A percentile compares a stretch with the other conserved stretches of the same genome.
Evolutionary conservation across 768 basidiomycete species (phyloP).

Genomic region (Gloeopeniophorella convolvens): DNA sequence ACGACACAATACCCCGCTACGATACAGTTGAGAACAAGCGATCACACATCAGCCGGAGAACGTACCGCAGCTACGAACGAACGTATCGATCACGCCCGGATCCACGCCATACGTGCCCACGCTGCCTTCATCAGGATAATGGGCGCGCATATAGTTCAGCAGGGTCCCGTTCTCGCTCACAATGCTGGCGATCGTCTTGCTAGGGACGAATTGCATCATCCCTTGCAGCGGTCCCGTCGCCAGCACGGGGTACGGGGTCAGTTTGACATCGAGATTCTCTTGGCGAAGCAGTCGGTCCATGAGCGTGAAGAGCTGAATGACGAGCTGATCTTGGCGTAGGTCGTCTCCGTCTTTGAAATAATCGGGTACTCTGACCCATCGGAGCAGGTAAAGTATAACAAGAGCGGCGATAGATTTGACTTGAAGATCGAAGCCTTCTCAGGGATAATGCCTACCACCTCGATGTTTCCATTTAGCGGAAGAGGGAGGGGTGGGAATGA

Average conservation of each 20-base stretch:
- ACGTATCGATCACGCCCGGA: conserved; percentile 90
- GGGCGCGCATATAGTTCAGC: conserved; percentile 79
- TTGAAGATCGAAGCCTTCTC: conserved; percentile 97
- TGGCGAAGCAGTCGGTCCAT: conserved; percentile 93
- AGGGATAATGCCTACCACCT: conserved; percentile 79
- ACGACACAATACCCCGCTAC: conserved; percentile 96
- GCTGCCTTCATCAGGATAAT: conserved; percentile 91
- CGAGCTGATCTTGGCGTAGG: conserved; percentile 96
- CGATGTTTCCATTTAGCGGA: conserved; percentile 83
- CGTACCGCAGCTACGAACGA: conserved; percentile 93
- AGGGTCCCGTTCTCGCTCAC: conserved; percentile 87
- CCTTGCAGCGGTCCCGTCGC: conserved; percentile 90
- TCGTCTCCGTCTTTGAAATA: conserved; percentile 99
- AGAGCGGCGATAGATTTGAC: conserved; percentile 88
- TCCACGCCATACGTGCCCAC: conserved; percentile 94
- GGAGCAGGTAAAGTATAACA: conserved; percentile 83
- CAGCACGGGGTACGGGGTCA: conserved; percentile 88
- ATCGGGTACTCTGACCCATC: conserved; percentile 86
- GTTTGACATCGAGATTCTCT: conserved; percentile 89
- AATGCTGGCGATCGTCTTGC: conserved; percentile 92
- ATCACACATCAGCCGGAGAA: conserved; percentile 6
- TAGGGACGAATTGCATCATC: conserved; percentile 94
- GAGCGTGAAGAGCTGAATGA: conserved; percentile 95
- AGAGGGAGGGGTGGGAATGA: conserved; percentile 78
- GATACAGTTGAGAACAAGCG: conserved; percentile 6